Conservation (phyloP, 768 basidiomycete genomes). For the Hydnum rufescens region DNA sequence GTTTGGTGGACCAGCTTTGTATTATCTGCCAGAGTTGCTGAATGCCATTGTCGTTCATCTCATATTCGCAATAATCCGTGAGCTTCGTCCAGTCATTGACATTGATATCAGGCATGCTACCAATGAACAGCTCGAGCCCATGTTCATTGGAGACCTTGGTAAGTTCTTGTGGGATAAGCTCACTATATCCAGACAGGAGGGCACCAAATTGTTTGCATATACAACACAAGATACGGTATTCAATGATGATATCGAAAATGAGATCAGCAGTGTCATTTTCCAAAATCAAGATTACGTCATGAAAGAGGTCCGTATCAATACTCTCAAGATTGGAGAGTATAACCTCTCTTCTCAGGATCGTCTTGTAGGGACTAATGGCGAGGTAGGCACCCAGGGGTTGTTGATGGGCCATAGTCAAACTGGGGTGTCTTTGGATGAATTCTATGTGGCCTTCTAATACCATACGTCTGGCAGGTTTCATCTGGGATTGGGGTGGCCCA, state of each 20-base stretch:
- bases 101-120: conserved; percentile 99
- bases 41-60: conserved; percentile 86
- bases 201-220: conserved; percentile 98
- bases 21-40: conserved; percentile 99
- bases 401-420: too few species aligned
- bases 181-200: conserved; percentile 99
- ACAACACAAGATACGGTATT: conserved; percentile 91
- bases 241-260: conserved; percentile 85
- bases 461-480: too few species aligned
- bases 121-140: conserved; percentile 91
- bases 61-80: conserved; percentile 94
- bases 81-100: conserved; percentile 99
- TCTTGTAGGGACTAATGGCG: too few species aligned
- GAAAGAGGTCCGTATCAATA: too few species aligned
- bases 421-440: too few species aligned
- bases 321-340: too few species aligned
- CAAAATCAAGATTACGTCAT: too few species aligned
- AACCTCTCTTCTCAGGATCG: too few species aligned
- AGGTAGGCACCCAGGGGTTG: too few species aligned
- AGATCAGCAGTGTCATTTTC: conserved; percentile 98
- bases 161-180: too few species aligned
- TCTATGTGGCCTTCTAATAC: too few species aligned
- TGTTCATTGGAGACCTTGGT: conserved; percentile 98
- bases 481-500: too few species aligned
- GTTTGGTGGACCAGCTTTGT: conserved; percentile 91